Base-by-base conservation (phyloP, 2,329 filamentous ascomycete genomes). In the Sporothrix euskadiensis region DNA sequence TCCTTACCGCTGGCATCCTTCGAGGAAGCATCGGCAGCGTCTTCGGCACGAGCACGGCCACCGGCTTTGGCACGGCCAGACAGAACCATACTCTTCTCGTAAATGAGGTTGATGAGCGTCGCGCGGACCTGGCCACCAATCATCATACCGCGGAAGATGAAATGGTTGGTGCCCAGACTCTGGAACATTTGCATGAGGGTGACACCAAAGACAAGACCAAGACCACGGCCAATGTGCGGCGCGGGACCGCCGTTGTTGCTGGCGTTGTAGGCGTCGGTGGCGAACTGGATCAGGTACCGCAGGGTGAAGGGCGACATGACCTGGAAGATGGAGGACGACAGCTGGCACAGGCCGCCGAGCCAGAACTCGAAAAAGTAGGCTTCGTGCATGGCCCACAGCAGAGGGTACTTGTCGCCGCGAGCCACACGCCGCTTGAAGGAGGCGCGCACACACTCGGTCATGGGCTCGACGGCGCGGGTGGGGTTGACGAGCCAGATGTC, bases 401-500 rank as follows among this genome's bases (percentile, higher is more conserved):
- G 84, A 0, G 94, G 92, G 75, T 92, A 86, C 79, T 91, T 91
- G 72, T 91, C 88, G 72, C 92, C 92, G 35, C 87, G 85, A 63
- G 88, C 86, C 6, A 89, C 84, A n/a, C 93, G 88, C 76, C 85
- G 87, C 75, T 91, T 84, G 80, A 98, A 94, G 0, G 91, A 88
- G 6, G 84, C 85, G 74, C 90, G 87, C 63, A 97, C 83, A 76
- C 86, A 91, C 8, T 83, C 81, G 8, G 92, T 90, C 81, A 97
- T 84, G 12, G 89, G 84, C 75, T 93, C 89, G 61, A 93, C 90
- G 19, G 89, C 88, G 74, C 96, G 88, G 74, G 92, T 84, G 0
- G 94, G 94, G 76, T 98, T 98, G 77, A 98, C 92, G 0, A 86
- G 84, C 91, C 94, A 98, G 73, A 99, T 89, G 80, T 99, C 96